These are phyloP conservation scores for Daldinia sp. DNA, from an alignment of 2,329 filamentous ascomycete species.

Conservation along the genomic window DNA sequence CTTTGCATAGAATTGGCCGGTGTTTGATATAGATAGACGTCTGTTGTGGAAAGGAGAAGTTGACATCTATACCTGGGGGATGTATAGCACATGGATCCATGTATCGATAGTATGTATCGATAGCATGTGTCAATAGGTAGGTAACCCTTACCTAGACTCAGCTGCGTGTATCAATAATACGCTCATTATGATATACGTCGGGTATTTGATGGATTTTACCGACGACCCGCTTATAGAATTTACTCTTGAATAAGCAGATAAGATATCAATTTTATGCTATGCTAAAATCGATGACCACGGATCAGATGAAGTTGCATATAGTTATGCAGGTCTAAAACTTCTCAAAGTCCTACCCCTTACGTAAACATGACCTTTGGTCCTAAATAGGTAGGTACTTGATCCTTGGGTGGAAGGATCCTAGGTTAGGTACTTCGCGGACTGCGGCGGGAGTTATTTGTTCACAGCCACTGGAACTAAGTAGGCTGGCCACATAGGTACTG, in stretches of 20 bases:
- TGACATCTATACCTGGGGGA: too few species aligned
- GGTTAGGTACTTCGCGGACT: neutral
- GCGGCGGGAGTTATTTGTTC: neutral
- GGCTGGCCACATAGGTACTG: slow-evolving; percentile 15
- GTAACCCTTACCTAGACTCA: too few species aligned
- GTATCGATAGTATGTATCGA: too few species aligned
- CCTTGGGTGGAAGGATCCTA: neutral
- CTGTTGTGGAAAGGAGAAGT: neutral
- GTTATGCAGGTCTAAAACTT: neutral
- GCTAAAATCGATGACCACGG: neutral
- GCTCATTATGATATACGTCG: neutral
- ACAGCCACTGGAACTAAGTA: neutral
- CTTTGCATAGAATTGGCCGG: neutral
- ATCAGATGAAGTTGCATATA: neutral
- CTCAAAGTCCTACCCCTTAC: slow-evolving; percentile 1
- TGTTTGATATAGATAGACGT: too few species aligned
- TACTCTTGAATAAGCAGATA: neutral
- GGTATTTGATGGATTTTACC: neutral
- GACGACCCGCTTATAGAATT: neutral
- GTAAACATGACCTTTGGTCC: neutral
- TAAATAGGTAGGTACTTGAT: neutral
- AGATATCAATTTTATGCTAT: neutral
- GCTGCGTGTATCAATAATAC: slow-evolving; percentile 1
- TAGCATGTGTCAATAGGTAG: too few species aligned
- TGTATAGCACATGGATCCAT: neutral